Percentiles rank a stretch among this genome's conserved stretches.
These are phyloP conservation scores for Mortierella hygrophila DNA, from an alignment of 192 early-diverging fungal genomes.

Conservation along the genomic window DNA sequence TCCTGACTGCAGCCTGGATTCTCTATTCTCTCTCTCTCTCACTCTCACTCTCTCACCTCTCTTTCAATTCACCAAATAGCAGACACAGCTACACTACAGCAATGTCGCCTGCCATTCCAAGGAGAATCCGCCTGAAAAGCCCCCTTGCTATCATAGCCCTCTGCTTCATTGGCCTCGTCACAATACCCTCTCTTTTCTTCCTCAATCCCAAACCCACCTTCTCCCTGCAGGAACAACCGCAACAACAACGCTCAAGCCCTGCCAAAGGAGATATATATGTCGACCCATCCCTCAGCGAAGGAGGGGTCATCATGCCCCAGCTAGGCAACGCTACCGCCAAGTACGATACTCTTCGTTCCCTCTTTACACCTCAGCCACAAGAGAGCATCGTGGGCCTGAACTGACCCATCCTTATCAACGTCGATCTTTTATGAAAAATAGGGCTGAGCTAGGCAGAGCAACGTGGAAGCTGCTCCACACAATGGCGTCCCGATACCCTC, in stretches of 20 bases:
- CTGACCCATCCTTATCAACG: neutral
- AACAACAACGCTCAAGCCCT: neutral
- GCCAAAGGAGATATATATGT: conserved; percentile 12
- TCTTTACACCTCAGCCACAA: neutral
- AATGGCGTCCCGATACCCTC: conserved; percentile 91
- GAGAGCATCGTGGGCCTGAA: neutral
- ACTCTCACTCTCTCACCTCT: neutral
- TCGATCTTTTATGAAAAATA: conserved; percentile 30
- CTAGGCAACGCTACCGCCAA: conserved; percentile 60
- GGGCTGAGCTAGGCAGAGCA: conserved; percentile 88
- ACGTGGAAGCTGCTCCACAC: conserved; percentile 95
- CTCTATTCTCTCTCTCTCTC: neutral
- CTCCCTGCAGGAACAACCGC: neutral
- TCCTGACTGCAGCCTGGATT: neutral
- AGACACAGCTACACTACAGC: neutral
- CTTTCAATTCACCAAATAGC: neutral
- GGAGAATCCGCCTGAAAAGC: conserved; percentile 26
- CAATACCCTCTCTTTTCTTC: conserved; percentile 45
- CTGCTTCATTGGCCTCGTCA: conserved; percentile 46
- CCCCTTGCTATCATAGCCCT: conserved; percentile 24
- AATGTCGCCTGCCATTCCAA: neutral
- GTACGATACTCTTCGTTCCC: conserved; percentile 21
- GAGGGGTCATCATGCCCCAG: conserved; percentile 59
- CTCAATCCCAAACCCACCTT: conserved; percentile 16
- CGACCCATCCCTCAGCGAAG: conserved; percentile 33